Base-by-base conservation (phyloP, 192 early-diverging fungal genomes). In the Mortierella claussenii region DNA sequence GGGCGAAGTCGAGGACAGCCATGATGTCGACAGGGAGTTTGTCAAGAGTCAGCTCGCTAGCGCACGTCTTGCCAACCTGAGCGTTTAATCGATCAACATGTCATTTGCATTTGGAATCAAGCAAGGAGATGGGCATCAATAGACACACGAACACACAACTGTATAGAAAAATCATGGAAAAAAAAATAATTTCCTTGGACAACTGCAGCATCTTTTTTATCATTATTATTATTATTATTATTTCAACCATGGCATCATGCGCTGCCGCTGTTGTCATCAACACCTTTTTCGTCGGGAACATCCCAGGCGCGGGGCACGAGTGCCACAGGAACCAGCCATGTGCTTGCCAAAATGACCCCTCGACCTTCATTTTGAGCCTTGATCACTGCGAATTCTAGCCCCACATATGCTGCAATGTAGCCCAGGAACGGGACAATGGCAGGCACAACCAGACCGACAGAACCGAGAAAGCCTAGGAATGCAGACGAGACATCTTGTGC, bases 21-120 rank as follows among this genome's bases (percentile, higher is more conserved):
- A 94, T 58, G 93, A 94, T 79, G 84, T 92, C 4, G 91, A 94
- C 40, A 62, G 85, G 31, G 91, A 91, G 67, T 87, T 91, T 54
- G 80, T 91, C 27, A 89, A 87, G 60, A 85, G 90, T 68, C 89
- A 89, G 52, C 81, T 96, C n/a, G 93, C 73, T 17, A 76, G 73
- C 40, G 73, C 73, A 44, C 63, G 73, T 30, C 64, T 76, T 37
- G 73, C 65, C 21, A 76, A 76, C 62, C 48, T 76, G 23, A 62
- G 61, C 15, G 47, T 61, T 11, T 64, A 74, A 15, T 40, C 30
- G 5, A 30, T 26, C 31, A 36, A 23, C n/a, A 23, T 4, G 4
- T 2, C 21, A 12, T 10, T 21, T n/a, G n/a, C n/a, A n/a, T n/a
- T 0, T 8, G 21, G 54, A 21, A 58, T 15, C 8, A 17, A 46